phyloP scores from a whole-genome alignment of 345 rosid genomes.

The Hibiscus trionum region DNA sequence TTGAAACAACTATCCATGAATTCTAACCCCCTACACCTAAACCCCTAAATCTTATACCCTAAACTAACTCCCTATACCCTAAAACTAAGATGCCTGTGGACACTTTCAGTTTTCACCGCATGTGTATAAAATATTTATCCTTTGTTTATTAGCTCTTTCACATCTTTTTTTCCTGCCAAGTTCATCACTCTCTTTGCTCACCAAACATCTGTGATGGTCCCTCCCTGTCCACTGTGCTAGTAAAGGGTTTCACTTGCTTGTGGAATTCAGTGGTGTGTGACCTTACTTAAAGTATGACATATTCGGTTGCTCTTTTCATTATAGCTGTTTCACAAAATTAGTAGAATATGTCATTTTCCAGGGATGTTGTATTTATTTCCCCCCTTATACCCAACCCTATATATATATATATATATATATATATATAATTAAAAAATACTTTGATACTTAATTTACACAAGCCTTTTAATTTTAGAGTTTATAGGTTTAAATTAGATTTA shows the following conservation, averaged over 20 bases:
- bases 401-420: not conserved
- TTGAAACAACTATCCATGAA: too few relatives aligned
- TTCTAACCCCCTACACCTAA: too few relatives aligned
- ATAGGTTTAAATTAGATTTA: too few relatives aligned
- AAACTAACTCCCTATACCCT: too few relatives aligned
- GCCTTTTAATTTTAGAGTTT: too few relatives aligned
- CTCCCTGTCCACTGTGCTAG: not conserved
- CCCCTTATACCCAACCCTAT: not conserved
- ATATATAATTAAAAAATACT: too few relatives aligned
- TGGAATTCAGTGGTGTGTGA: not conserved
- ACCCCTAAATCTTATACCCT: too few relatives aligned
- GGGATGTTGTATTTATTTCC: not conserved
- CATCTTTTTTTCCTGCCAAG: not conserved
- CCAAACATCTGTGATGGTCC: slow-evolving; percentile 6
- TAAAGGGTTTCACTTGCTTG: not conserved
- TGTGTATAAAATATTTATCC: too few relatives aligned
- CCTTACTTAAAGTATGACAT: not conserved
- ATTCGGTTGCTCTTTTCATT: not conserved
- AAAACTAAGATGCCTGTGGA: too few relatives aligned
- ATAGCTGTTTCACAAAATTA: not conserved
- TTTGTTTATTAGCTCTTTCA: not conserved
- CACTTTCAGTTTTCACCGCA: too few relatives aligned
- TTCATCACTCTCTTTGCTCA: not conserved
- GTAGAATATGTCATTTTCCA: not conserved
- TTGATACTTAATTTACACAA: too few relatives aligned